Evolutionary conservation across 2,329 filamentous ascomycete genomes (phyloP), one percentile per base, ranked within the genome.

Genomic region (Arthrocladium fulminans): DNA sequence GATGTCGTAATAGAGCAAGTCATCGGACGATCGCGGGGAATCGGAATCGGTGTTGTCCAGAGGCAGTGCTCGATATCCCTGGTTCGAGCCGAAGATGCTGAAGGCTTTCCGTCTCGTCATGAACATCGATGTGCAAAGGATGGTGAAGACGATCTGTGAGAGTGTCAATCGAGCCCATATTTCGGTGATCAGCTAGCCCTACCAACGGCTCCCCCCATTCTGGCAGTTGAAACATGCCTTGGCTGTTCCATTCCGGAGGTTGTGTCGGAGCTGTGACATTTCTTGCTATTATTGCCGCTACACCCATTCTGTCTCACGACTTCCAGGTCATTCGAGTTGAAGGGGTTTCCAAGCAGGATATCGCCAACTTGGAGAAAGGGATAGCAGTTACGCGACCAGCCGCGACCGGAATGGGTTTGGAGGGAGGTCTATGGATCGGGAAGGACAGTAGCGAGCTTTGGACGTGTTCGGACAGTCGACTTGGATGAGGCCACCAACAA

Each of bases 71-170:
- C 49, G 51, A 30, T 55, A 52, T 37, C 53, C 56, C 35, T 56
- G 53, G 10, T 51, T 48, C 41, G 59, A 58, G 34, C 53, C 51
- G 20, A 72, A 65, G 47, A 75, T 65, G 30, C 64, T 65, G 55
- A 64, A 74, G 50, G 68, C 65, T 50, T 65, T 65, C 51, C 67
- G 65, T 19, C 73, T 65, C 10, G 72, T 76, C 49, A 74, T 59
- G 51, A 69, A 65, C 65, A 75, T 70, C 23, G 71, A 72, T 20
- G 63, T 64, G 53, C 74, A 63, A 48, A 75, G 68, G 47, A 76
- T 75, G 32, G 61, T 65, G n/a, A 71, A 63, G 9, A 76, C 72
- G 53, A 75, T 73, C 72, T 74, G 47, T n/a, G 30, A 10, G 15
- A 25, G 3, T 12, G 24, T 44, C 8, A 44, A 19, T 30, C 29